Percentiles rank a stretch among this genome's conserved stretches.
These are phyloP conservation scores for Reutealis trisperma DNA, from an alignment of 345 rosid species.

Conservation along the genomic window DNA sequence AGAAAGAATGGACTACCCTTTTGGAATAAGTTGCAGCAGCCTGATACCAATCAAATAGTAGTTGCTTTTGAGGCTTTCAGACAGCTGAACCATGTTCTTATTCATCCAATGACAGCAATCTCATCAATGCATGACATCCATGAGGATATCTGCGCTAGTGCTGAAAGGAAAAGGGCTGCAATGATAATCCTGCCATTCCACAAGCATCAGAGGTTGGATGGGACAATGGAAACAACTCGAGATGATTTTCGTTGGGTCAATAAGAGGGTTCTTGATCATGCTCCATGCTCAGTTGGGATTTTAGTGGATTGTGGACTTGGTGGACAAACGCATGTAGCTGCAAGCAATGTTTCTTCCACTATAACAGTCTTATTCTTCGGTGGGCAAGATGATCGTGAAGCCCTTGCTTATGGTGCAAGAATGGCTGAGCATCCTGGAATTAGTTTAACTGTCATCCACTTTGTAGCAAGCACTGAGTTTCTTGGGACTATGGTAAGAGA, in stretches of 20 bases:
- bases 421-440: conserved; percentile 91
- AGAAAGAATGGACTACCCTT: conserved; percentile 79
- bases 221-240: conserved; percentile 59
- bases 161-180: conserved; percentile 60
- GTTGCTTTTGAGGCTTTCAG: conserved; percentile 77
- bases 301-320: conserved; percentile 88
- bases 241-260: conserved; percentile 55
- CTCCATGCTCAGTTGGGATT: conserved; percentile 80
- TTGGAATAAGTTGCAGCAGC: conserved; percentile 63
- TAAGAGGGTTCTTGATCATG: conserved; percentile 59
- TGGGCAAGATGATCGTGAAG: conserved; percentile 81
- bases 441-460: conserved; percentile 46
- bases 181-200: conserved; percentile 79
- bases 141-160: conserved; percentile 64
- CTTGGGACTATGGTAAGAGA: conserved; percentile 34
- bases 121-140: conserved; percentile 64
- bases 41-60: conserved; percentile 52
- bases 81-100: conserved; percentile 58
- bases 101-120: conserved; percentile 87
- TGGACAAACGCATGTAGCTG: conserved; percentile 64
- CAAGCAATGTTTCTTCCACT: conserved; percentile 58
- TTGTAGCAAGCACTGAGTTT: conserved; percentile 38
- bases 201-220: conserved; percentile 72
- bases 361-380: conserved; percentile 75
- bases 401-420: conserved; percentile 69